A percentile compares a stretch with the other conserved stretches of the same genome.
These are phyloP conservation scores for Cryptococcus hybrid DNA, from an alignment of 1,284 basidiomycete genomes.

Conservation along the genomic window DNA sequence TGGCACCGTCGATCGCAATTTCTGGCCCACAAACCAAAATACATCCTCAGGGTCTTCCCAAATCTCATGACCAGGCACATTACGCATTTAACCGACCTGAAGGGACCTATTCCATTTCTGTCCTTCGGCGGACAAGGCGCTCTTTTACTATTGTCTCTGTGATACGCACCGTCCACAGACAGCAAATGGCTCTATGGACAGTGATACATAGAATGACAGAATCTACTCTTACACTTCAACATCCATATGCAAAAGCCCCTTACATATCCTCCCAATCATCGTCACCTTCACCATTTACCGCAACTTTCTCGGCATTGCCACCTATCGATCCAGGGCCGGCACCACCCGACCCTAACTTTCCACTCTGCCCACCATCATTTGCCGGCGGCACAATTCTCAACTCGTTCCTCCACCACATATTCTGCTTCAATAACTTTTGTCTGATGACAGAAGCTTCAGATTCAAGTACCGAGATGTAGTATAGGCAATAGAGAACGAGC, in stretches of 20 bases:
- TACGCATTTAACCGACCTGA: too few species aligned
- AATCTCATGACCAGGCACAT: too few species aligned
- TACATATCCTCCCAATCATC: background rate
- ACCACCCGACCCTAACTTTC: background rate
- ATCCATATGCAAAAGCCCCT: background rate
- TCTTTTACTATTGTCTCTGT: too few species aligned
- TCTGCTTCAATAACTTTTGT: slow-evolving; percentile 45
- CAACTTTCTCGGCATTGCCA: background rate
- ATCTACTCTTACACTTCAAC: background rate
- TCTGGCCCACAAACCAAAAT: too few species aligned
- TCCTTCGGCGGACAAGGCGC: too few species aligned
- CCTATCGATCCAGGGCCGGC: background rate
- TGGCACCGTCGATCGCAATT: too few species aligned
- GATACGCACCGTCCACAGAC: too few species aligned
- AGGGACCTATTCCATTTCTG: too few species aligned
- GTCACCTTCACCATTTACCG: background rate
- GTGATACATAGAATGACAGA: too few species aligned
- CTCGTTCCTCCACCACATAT: slow-evolving; percentile 43
- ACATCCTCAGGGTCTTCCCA: too few species aligned
- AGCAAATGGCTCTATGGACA: too few species aligned
- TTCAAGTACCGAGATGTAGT: background rate
- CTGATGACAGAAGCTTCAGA: slow-evolving; percentile 7
- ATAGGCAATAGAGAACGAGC: background rate
- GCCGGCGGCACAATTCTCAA: slow-evolving; percentile 39
- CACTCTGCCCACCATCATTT: background rate